Percentiles rank a stretch among this genome's conserved stretches.
phyloP scores from a whole-genome alignment of 2,329 filamentous ascomycete species.

The Aspergillus transmontanensis region DNA sequence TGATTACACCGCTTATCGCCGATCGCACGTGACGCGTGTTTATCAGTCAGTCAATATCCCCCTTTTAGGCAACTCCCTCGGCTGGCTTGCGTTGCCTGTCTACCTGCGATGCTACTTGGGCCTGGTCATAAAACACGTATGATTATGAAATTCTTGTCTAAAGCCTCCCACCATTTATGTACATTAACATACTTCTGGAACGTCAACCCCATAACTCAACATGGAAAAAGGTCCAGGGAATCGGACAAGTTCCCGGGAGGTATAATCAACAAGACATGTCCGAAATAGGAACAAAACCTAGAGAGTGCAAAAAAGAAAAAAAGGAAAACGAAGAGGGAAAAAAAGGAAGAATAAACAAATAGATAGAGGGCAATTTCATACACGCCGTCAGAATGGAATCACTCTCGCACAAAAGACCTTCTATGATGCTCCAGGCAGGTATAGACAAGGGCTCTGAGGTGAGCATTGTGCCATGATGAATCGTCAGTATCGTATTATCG shows the following conservation, averaged over 20 bases:
- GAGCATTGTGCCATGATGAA: conserved; percentile 21
- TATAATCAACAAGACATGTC: conserved; percentile 40
- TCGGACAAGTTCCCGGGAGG: conserved; percentile 29
- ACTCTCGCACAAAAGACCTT: conserved; percentile 13
- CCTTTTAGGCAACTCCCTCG: background rate
- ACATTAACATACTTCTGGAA: conserved; percentile 21
- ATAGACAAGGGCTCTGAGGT: conserved; percentile 9
- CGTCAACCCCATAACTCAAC: conserved; percentile 11
- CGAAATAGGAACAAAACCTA: conserved; percentile 28
- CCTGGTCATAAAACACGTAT: background rate
- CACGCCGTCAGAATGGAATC: conserved; percentile 23
- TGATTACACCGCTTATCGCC: conserved; percentile 21
- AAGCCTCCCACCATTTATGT: conserved; percentile 22
- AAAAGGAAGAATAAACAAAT: background rate
- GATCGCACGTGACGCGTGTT: conserved; percentile 12
- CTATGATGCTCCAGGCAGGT: conserved; percentile 27
- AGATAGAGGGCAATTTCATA: conserved; percentile 23
- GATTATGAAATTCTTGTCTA: conserved; percentile 20
- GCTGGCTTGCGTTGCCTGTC: background rate
- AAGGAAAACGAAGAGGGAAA: background rate
- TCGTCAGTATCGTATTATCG: conserved; percentile 25
- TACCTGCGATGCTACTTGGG: background rate
- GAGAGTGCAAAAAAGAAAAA: conserved; percentile 14
- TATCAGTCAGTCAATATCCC: background rate
- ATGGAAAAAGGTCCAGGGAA: conserved; percentile 24